Conservation (phyloP, 257 asterid species). For the Nyctanthes arbortristis region DNA sequence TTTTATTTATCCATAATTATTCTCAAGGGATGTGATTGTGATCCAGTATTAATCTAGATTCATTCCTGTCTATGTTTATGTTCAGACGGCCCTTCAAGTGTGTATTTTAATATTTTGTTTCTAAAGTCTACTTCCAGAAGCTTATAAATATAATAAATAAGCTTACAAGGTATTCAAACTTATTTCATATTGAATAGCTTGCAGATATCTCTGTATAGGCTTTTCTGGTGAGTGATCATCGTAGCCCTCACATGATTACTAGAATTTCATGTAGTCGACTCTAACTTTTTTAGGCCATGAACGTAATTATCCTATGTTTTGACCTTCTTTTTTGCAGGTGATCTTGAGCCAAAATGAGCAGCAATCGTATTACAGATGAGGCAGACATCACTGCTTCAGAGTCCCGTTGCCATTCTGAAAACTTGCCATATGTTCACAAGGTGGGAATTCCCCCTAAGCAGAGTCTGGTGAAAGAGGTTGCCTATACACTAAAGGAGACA, state of each 20-base stretch:
- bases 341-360: conserved; percentile 27
- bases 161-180: not conserved
- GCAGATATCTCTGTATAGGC: not conserved
- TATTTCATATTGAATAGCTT: not conserved
- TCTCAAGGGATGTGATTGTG: not conserved
- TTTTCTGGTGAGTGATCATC: not conserved
- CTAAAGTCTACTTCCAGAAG: not conserved
- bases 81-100: not conserved
- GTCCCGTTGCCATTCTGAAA: conserved; percentile 31
- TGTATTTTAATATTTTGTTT: not conserved
- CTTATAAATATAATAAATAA: not conserved
- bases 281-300: not conserved
- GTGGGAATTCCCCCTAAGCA: conserved; percentile 66
- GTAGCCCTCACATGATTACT: not conserved
- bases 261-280: conserved; percentile 18
- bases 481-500: conserved; percentile 54
- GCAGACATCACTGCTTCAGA: conserved; percentile 32
- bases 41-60: conserved; percentile 25
- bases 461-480: conserved; percentile 46
- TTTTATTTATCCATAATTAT: not conserved
- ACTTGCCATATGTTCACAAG: conserved; percentile 48
- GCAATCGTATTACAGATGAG: conserved; percentile 33
- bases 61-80: conserved; percentile 4
- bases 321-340: conserved; percentile 1
- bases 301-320: not conserved